These are phyloP conservation scores for Coffea humblotiana DNA, from an alignment of 305 asterid species.

Conservation along the genomic window DNA sequence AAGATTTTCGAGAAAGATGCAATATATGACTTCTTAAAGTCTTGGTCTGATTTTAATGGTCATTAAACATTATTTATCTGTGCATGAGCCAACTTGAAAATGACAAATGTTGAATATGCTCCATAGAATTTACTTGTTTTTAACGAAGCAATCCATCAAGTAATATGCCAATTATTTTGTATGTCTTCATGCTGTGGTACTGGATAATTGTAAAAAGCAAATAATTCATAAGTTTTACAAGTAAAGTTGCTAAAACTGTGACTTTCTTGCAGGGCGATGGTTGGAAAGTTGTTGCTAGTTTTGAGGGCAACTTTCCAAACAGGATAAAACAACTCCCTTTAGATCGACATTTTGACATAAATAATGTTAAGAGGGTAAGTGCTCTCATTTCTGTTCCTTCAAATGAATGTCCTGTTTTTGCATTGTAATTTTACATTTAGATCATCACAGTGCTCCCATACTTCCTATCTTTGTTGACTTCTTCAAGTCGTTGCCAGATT, in stretches of 20 bases:
- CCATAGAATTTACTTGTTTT: neutral
- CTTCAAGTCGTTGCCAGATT: conserved; percentile 54
- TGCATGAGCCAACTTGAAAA: neutral
- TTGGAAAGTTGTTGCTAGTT: conserved; percentile 95
- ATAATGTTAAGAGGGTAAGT: conserved; percentile 86
- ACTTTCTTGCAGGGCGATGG: conserved; percentile 66
- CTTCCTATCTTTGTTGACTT: conserved; percentile 22
- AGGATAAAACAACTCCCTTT: conserved; percentile 90
- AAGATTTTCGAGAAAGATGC: neutral
- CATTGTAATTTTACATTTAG: neutral
- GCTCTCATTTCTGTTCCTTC: conserved; percentile 6
- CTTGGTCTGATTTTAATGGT: neutral
- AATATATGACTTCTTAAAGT: neutral
- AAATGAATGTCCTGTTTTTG: neutral
- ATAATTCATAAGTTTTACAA: neutral
- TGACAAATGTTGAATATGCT: neutral
- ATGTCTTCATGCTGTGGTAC: too few species aligned
- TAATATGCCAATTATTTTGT: neutral
- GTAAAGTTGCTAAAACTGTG: neutral
- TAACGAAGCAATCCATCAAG: neutral
- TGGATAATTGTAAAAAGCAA: neutral
- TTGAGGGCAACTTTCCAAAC: conserved; percentile 93
- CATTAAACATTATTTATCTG: neutral
- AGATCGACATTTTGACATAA: conserved; percentile 86
- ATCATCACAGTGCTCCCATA: conserved; percentile 4